A percentile compares a stretch with the other conserved stretches of the same genome.
Conservation (phyloP, 495 filamentous ascomycete species). For the Xylaria telfairii region DNA sequence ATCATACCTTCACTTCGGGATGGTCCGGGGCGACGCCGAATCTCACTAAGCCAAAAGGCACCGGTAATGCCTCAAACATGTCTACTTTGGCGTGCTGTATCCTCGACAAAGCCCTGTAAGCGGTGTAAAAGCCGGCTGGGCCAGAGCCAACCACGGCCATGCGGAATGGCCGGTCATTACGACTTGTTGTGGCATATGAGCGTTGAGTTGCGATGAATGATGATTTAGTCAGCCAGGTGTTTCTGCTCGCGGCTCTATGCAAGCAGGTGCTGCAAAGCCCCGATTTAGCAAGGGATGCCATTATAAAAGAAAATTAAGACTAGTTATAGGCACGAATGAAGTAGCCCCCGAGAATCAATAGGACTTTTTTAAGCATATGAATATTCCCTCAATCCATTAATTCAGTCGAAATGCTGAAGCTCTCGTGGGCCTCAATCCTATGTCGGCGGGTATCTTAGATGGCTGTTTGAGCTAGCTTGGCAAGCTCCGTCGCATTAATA, state of each 20-base stretch:
- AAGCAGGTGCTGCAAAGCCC: constrained; percentile 37
- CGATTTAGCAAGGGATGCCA: constrained; percentile 32
- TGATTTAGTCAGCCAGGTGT: constrained; percentile 5
- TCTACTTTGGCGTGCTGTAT: constrained; percentile 76
- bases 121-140: constrained; percentile 94
- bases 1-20: constrained; percentile 90
- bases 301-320: background rate
- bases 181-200: constrained; percentile 36
- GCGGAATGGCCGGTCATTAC: constrained; percentile 64
- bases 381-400: background rate
- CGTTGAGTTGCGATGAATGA: constrained; percentile 21
- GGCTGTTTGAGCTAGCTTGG: background rate
- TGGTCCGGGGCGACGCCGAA: constrained; percentile 97
- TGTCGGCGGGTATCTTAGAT: background rate
- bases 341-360: background rate
- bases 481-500: background rate
- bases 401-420: background rate
- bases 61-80: constrained; percentile 95
- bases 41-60: constrained; percentile 88
- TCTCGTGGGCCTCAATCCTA: background rate
- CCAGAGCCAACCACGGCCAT: constrained; percentile 94
- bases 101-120: constrained; percentile 79
- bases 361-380: background rate
- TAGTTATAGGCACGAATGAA: background rate
- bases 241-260: constrained; percentile 26